A percentile compares a stretch with the other conserved stretches of the same genome.
Conservation (phyloP, 352 stramenopile genomes). For the Detonula confervacea region DNA sequence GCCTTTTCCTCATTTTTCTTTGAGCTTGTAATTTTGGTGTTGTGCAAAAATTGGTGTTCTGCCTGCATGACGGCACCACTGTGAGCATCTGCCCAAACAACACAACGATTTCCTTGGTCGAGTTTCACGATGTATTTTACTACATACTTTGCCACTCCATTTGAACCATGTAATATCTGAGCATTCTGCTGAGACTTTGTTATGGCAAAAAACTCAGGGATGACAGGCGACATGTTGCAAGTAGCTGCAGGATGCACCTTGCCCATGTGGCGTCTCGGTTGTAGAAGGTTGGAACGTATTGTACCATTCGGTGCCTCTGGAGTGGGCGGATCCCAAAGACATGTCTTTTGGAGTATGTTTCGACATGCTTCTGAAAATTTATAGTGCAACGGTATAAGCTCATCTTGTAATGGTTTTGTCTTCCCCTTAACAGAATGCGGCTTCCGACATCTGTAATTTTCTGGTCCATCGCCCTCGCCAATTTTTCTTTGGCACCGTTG, state of each 20-base stretch:
- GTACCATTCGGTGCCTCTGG: conserved; percentile 20
- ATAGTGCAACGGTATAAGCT: conserved; percentile 20
- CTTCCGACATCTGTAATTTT: conserved; percentile 19
- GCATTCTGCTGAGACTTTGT: conserved; percentile 33
- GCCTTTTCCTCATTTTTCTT: conserved; percentile 15
- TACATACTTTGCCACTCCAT: conserved; percentile 27
- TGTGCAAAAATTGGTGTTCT: conserved; percentile 23
- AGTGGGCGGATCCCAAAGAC: conserved; percentile 5
- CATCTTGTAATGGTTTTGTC: conserved; percentile 11
- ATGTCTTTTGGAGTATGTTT: conserved; percentile 6
- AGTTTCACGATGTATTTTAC: conserved; percentile 30
- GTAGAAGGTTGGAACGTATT: conserved; percentile 14
- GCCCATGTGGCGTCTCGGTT: conserved; percentile 39
- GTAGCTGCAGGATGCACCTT: conserved; percentile 17
- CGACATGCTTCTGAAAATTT: conserved; percentile 18
- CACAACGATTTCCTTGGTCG: conserved; percentile 14
- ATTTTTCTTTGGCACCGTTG: conserved; percentile 2
- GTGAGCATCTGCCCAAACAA: conserved; percentile 16
- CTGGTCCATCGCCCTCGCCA: neutral
- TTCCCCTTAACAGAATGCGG: conserved; percentile 8
- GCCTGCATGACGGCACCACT: conserved; percentile 8
- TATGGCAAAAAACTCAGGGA: conserved; percentile 30
- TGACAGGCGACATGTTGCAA: conserved; percentile 33
- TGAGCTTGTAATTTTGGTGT: conserved; percentile 27
- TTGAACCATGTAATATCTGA: conserved; percentile 27